A percentile compares a stretch with the other conserved stretches of the same genome.
These are phyloP conservation scores for Metrosideros polymorpha DNA, from an alignment of 441 rosid species.

Conservation along the genomic window DNA sequence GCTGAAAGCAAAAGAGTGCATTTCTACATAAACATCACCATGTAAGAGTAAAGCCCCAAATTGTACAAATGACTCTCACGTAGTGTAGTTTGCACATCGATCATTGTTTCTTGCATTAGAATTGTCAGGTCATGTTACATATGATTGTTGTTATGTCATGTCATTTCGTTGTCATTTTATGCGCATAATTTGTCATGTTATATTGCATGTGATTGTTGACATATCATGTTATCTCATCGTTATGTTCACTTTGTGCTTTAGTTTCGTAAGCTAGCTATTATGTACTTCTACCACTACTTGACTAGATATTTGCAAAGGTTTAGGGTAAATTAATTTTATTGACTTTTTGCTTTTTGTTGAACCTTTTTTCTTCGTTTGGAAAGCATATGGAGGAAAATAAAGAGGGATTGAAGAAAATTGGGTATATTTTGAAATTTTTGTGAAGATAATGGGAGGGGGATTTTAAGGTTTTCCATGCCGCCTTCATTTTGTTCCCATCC, in stretches of 20 bases:
- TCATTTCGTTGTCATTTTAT: neutral
- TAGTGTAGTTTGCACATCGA: neutral
- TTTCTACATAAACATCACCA: neutral
- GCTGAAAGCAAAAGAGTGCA: neutral
- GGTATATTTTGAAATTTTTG: neutral
- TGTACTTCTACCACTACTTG: neutral
- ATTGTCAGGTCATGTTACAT: neutral
- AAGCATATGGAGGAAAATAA: neutral
- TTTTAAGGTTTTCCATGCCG: neutral
- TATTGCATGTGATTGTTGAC: neutral
- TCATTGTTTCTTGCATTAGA: neutral
- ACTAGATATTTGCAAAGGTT: neutral
- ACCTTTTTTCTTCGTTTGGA: neutral
- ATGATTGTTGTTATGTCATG: neutral
- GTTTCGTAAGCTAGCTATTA: neutral
- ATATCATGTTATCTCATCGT: neutral
- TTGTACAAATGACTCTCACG: neutral
- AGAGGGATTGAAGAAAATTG: neutral
- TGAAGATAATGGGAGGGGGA: neutral
- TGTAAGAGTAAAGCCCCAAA: neutral
- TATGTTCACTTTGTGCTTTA: neutral
- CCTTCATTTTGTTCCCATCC: neutral
- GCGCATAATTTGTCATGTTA: neutral
- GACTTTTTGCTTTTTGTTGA: neutral
- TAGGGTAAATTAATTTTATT: neutral